Evolutionary conservation across 192 early-diverging fungal genomes (phyloP).

Genomic region (Phycomyces nitens): DNA sequence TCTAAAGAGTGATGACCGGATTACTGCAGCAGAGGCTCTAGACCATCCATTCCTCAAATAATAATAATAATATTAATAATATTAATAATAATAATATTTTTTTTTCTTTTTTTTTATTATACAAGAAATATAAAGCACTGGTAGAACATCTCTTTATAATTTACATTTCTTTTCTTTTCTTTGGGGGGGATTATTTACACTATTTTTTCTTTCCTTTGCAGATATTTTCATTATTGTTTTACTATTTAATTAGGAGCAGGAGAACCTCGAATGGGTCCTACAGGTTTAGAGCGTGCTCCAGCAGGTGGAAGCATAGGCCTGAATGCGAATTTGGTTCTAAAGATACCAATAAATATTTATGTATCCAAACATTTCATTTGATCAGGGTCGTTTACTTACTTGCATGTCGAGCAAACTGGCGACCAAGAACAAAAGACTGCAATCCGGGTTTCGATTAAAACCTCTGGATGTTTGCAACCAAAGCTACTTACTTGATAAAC

Average conservation of each 20-base stretch:
- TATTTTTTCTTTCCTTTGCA: no score
- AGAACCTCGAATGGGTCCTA: not conserved
- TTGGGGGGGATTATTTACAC: no score
- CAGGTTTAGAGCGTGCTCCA: not conserved
- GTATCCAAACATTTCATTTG: not conserved
- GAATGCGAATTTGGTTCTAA: constrained; percentile 70
- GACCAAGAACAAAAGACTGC: constrained; percentile 67
- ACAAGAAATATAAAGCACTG: no score
- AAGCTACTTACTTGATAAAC: constrained; percentile 76
- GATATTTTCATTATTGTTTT: no score
- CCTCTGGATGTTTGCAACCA: no score
- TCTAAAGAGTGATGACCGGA: constrained; percentile 56
- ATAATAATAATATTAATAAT: no score
- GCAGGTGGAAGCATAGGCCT: constrained; percentile 34
- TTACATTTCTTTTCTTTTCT: no score
- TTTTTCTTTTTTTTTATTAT: no score
- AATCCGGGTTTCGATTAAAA: not conserved
- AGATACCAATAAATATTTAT: constrained; percentile 5
- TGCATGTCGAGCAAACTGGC: constrained; percentile 77
- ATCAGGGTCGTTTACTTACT: constrained; percentile 29
- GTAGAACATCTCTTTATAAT: no score
- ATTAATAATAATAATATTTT: no score
- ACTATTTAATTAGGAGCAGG: constrained; percentile 1
- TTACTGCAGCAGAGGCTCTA: constrained; percentile 76
- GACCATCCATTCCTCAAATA: constrained; percentile 66